Evolutionary conservation across 2,329 filamentous ascomycete genomes (phyloP).

Genomic region (Apiospora malaysiana): DNA sequence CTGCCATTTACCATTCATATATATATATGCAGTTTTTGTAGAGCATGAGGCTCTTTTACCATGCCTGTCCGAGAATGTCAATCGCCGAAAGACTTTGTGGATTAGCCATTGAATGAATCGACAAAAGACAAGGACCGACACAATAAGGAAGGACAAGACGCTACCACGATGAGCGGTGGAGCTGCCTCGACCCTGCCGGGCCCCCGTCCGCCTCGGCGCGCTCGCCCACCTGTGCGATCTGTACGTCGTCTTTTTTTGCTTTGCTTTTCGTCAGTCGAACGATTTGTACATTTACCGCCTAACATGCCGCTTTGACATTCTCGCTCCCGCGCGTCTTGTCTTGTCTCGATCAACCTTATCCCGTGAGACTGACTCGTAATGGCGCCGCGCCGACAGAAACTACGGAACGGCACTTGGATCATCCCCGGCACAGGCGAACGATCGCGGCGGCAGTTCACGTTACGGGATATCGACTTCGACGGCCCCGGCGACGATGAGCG

Average conservation of each 20-base stretch:
- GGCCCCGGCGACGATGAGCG: constrained; percentile 37
- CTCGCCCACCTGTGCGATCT: constrained; percentile 25
- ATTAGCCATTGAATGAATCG: constrained; percentile 18
- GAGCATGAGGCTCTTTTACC: background rate
- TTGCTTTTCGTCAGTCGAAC: constrained; percentile 7
- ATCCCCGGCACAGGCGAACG: constrained; percentile 86
- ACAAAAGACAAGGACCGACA: constrained; percentile 13
- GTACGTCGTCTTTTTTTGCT: constrained; percentile 25
- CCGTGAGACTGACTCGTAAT: constrained; percentile 54
- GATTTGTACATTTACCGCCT: background rate
- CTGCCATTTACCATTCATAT: too few relatives aligned
- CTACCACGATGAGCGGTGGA: constrained; percentile 24
- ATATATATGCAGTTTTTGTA: too few relatives aligned
- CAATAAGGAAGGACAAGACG: constrained; percentile 19
- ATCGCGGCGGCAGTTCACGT: constrained; percentile 77
- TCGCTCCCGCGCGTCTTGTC: constrained; percentile 20
- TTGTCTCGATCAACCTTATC: constrained; percentile 43
- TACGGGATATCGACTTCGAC: constrained; percentile 59
- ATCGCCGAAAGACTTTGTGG: background rate
- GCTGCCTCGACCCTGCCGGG: constrained; percentile 22
- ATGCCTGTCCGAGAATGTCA: background rate
- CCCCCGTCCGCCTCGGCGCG: constrained; percentile 22
- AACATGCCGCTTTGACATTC: constrained; percentile 19
- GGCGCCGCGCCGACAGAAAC: constrained; percentile 65
- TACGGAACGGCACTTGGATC: constrained; percentile 86